Conservation (phyloP, 1,284 basidiomycete genomes). For the Pseudozyma hubeiensis region DNA sequence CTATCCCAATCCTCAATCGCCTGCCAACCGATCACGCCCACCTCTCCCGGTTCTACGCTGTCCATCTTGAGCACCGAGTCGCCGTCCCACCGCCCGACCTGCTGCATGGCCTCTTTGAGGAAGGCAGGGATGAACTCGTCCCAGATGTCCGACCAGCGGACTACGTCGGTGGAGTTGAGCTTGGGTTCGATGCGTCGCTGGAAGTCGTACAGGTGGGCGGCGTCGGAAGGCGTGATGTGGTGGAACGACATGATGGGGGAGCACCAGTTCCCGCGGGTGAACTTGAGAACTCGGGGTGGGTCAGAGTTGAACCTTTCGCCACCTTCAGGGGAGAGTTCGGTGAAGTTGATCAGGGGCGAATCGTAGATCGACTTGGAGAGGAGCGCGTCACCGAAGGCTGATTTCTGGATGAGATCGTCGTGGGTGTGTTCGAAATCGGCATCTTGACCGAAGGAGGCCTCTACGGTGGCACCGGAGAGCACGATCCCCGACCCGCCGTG, state of each 20-base stretch:
- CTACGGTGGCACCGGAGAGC: slow-evolving; percentile 16
- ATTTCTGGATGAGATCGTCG: slow-evolving; percentile 24
- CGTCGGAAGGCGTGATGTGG: slow-evolving; percentile 42
- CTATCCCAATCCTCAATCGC: slow-evolving; percentile 38
- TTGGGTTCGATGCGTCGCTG: slow-evolving; percentile 21
- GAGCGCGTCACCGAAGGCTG: slow-evolving; percentile 46
- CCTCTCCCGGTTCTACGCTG: slow-evolving; percentile 11
- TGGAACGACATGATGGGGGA: slow-evolving; percentile 41
- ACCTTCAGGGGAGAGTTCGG: slow-evolving; percentile 15
- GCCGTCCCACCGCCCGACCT: background rate
- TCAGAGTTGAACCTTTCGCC: slow-evolving; percentile 36
- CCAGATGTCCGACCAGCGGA: slow-evolving; percentile 36
- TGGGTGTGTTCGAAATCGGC: slow-evolving; percentile 28
- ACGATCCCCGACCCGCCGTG: slow-evolving; percentile 51
- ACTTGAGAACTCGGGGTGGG: slow-evolving; percentile 29
- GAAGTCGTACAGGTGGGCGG: slow-evolving; percentile 36
- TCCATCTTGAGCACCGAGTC: background rate
- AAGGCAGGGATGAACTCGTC: slow-evolving; percentile 34
- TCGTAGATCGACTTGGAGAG: slow-evolving; percentile 47
- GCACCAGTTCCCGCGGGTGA: slow-evolving; percentile 29
- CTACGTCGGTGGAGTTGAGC: slow-evolving; percentile 4
- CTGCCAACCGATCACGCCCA: slow-evolving; percentile 28
- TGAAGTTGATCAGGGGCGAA: slow-evolving; percentile 9
- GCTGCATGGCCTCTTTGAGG: slow-evolving; percentile 8
- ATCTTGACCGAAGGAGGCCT: slow-evolving; percentile 33